Conservation (phyloP, 352 stramenopile species). For the Saprolegnia diclina region DNA sequence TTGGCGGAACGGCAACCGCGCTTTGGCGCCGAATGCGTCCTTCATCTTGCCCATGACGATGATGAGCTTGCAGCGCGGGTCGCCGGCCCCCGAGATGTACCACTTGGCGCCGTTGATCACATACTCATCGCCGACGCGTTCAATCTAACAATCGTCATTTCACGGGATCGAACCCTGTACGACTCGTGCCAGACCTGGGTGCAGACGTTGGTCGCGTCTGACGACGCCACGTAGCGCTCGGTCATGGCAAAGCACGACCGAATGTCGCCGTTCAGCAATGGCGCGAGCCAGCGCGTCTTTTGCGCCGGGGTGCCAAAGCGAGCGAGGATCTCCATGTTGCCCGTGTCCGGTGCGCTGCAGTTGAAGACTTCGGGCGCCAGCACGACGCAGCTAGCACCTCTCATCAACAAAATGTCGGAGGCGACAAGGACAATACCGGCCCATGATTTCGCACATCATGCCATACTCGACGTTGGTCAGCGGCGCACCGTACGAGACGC, state of each 20-base stretch:
- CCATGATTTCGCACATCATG: conserved; percentile 95
- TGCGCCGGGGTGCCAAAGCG: conserved; percentile 75
- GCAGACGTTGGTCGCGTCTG: conserved; percentile 95
- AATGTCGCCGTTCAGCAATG: conserved; percentile 90
- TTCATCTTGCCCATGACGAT: conserved; percentile 77
- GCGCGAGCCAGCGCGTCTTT: conserved; percentile 83
- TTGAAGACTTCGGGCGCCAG: conserved; percentile 95
- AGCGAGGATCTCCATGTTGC: conserved; percentile 98
- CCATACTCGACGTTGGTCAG: conserved; percentile 92
- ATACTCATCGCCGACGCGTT: conserved; percentile 74
- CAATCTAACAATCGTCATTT: conserved; percentile 26
- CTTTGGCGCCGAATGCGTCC: conserved; percentile 30
- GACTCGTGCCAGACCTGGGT: conserved; percentile 49
- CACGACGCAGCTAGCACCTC: conserved; percentile 44
- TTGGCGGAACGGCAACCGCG: conserved; percentile 47
- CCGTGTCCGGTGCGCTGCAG: conserved; percentile 94
- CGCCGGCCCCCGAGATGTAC: conserved; percentile 94
- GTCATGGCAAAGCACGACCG: conserved; percentile 97
- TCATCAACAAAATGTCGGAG: not conserved
- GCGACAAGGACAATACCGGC: conserved; percentile 29
- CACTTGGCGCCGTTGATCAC: conserved; percentile 94
- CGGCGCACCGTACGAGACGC: conserved; percentile 60
- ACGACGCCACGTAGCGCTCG: conserved; percentile 92
- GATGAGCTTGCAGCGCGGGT: conserved; percentile 92
- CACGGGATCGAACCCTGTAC: not conserved